A percentile compares a stretch with the other conserved stretches of the same genome.
Evolutionary conservation across 495 filamentous ascomycete genomes (phyloP).

Genomic region (Letharia columbiana): DNA sequence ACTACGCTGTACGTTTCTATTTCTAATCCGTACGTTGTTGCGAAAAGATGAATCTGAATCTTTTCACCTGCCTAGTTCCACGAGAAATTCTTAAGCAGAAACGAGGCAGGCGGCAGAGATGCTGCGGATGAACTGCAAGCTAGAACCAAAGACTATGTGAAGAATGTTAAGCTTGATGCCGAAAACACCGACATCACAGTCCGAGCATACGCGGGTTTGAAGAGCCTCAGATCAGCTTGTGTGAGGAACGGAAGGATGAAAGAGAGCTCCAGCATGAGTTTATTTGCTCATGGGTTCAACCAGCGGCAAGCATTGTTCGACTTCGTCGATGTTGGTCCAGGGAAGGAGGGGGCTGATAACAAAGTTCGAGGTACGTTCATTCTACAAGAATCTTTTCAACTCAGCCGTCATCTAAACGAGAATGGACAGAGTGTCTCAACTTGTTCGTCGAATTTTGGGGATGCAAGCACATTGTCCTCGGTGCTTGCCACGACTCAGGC

Average conservation of each 20-base stretch:
- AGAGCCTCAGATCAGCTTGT: slow-evolving; percentile 30
- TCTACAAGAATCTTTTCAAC: neutral
- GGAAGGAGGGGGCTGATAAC: slow-evolving; percentile 42
- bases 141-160: slow-evolving; percentile 30
- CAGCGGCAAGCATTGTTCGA: slow-evolving; percentile 40
- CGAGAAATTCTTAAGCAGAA: slow-evolving; percentile 30
- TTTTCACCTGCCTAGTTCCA: slow-evolving; percentile 28
- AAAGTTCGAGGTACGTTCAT: slow-evolving; percentile 36
- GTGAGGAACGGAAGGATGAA: slow-evolving; percentile 27
- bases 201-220: slow-evolving; percentile 34
- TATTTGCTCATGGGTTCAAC: slow-evolving; percentile 39
- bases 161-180: slow-evolving; percentile 24
- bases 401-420: neutral
- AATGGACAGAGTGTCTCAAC: slow-evolving; percentile 31
- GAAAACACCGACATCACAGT: slow-evolving; percentile 31
- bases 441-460: slow-evolving; percentile 38
- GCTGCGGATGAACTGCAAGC: slow-evolving; percentile 33
- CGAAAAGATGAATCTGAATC: neutral
- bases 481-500: slow-evolving; percentile 43
- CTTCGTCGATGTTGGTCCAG: slow-evolving; percentile 42
- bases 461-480: slow-evolving; percentile 47
- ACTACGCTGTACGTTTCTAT: slow-evolving; percentile 27
- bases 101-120: slow-evolving; percentile 30
- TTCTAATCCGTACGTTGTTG: neutral
- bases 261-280: slow-evolving; percentile 15